Evolutionary conservation across 2,329 filamentous ascomycete genomes (phyloP), one percentile per base, ranked within the genome.

Genomic region (Fusarium tricinctum): DNA sequence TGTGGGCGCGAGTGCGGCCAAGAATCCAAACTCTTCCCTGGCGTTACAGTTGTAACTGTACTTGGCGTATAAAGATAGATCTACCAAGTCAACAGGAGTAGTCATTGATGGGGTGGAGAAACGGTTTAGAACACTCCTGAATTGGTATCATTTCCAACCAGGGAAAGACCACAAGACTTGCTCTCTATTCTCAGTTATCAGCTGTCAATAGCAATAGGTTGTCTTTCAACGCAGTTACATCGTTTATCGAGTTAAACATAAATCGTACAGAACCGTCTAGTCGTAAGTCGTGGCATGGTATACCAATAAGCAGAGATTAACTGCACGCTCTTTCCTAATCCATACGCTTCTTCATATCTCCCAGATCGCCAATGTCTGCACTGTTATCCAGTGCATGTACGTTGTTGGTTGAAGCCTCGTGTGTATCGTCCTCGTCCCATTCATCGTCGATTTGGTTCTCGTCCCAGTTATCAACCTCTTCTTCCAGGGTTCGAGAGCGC

Each of bases 401-500:
- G 14, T 61, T 60, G 15, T 61, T 63, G n/a, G 62, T 28, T 9
- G 64, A 43, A 33, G 66, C 43, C 38, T 70, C 69, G 2, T 75
- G 75, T 19, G 73, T 76, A 23, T 85, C 84, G 9, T 83, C 84
- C n/a, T 86, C 85, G 28, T 86, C 85, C 86, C 86, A 88, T 13
- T 84, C 81, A 68, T 84, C 81, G 68, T 89, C 86, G 19, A 82
- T 79, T 4, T 84, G 86, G 66, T 97, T 96, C 81, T 97, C 94
- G 75, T 97, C 94, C 94, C 94, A 97, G 71, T 95, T 93, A 76
- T 97, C 94, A 9, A 97, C 86, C 81, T 97, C 92, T 61, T 95
- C 88, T 71, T 97, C 94, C 20, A 97, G 76, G 20, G 80, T 79
- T 30, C 74, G 73, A 23, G 71, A 60, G 2, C 77, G 78, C 8